These are phyloP conservation scores for Colletotrichum cordylinicola DNA, from an alignment of 2,329 filamentous ascomycete genomes.

Conservation along the genomic window DNA sequence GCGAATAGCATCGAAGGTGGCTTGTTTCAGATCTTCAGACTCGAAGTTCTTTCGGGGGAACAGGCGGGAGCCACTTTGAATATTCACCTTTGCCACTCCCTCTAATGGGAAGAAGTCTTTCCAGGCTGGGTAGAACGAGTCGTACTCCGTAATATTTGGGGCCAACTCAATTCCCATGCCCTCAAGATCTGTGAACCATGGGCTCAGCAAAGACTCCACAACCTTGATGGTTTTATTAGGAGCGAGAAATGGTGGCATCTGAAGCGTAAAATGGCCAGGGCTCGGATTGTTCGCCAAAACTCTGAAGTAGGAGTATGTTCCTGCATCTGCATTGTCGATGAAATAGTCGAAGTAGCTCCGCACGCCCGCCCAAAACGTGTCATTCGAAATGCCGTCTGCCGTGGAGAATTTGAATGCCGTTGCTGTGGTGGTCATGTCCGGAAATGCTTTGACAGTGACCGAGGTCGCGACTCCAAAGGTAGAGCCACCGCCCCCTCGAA, in stretches of 20 bases:
- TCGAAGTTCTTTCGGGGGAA: constrained; percentile 6
- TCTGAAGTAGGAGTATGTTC: background rate
- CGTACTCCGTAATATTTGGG: constrained; percentile 9
- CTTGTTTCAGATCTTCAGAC: background rate
- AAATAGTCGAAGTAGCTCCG: constrained; percentile 10
- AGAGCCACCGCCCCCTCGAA: constrained; percentile 60
- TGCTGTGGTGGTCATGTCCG: background rate
- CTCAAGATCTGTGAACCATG: background rate
- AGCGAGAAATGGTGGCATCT: constrained; percentile 18
- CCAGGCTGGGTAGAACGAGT: constrained; percentile 14
- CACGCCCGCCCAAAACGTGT: constrained; percentile 1
- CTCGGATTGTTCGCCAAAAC: constrained; percentile 1
- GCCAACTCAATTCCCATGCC: background rate
- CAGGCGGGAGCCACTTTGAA: background rate
- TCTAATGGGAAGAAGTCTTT: background rate
- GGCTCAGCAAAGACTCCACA: background rate
- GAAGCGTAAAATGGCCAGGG: constrained; percentile 2
- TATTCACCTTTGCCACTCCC: constrained; percentile 1
- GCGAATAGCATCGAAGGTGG: constrained; percentile 4
- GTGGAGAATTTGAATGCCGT: constrained; percentile 1
- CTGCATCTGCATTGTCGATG: constrained; percentile 1
- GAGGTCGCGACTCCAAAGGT: constrained; percentile 2
- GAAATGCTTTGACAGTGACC: constrained; percentile 6
- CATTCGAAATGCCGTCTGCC: background rate
- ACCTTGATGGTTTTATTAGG: constrained; percentile 10